Percentiles rank a stretch among this genome's conserved stretches.
Conservation (phyloP, 2,329 filamentous ascomycete genomes). For the Diaporthe helianthi region DNA sequence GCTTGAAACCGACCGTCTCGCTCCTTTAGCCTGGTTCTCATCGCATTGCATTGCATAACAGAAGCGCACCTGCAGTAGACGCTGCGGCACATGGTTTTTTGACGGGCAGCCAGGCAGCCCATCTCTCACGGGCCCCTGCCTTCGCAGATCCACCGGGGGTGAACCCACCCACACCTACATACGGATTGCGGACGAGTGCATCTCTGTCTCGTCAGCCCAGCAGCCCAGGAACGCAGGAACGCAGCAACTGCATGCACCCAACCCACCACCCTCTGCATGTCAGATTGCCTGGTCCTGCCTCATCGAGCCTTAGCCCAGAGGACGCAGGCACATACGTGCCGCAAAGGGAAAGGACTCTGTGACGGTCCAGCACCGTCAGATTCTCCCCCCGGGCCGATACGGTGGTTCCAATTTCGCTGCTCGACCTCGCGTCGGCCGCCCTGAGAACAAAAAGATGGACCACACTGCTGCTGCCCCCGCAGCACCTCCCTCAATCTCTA, state of each 20-base stretch:
- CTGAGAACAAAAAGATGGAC: constrained; percentile 31
- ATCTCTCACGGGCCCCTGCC: constrained; percentile 15
- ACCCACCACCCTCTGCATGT: constrained; percentile 12
- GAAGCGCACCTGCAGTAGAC: constrained; percentile 3
- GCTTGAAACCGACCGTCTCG: constrained; percentile 11
- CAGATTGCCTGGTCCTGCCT: constrained; percentile 15
- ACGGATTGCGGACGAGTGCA: constrained; percentile 16
- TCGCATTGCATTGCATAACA: neutral
- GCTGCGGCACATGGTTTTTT: constrained; percentile 1
- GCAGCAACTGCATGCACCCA: constrained; percentile 17
- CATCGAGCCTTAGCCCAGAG: constrained; percentile 26
- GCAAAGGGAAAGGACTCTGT: constrained; percentile 16
- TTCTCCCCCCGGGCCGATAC: neutral
- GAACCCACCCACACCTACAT: constrained; percentile 10
- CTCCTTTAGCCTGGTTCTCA: constrained; percentile 12
- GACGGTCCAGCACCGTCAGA: constrained; percentile 8
- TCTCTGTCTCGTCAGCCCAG: constrained; percentile 8
- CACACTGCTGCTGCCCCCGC: constrained; percentile 25
- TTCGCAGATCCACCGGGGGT: constrained; percentile 5
- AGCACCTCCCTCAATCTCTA: constrained; percentile 37
- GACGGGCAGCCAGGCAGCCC: neutral
- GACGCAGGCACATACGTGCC: constrained; percentile 19
- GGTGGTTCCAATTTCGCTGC: constrained; percentile 19
- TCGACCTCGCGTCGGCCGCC: constrained; percentile 13
- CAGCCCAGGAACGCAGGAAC: constrained; percentile 15